Evolutionary conservation across 805 yeast genomes (phyloP), one percentile per base, ranked within the genome.

Genomic region (Kuraishia floccosa): DNA sequence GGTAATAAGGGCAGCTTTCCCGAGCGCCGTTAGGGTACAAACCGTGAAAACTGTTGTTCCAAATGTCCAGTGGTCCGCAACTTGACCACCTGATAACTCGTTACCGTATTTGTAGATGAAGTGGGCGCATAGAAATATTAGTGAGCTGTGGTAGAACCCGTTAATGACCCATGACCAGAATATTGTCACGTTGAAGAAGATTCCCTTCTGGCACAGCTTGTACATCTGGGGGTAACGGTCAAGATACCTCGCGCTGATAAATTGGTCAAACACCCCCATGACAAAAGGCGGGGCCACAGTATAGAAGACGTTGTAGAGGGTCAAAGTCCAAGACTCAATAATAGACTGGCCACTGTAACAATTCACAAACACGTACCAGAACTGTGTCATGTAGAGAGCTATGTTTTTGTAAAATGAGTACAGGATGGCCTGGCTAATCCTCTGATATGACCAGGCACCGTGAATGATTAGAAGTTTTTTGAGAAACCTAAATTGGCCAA

Each of bases 121-220:
- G 30, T 68, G 64, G 10, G 84, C 64, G 21, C 89, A 78, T 27
- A 86, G 59, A 50, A 76, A 93, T 14, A 86, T 77, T 15, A 91
- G 62, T 2, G 85, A 83, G 9, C 96, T 84, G 51, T 91, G 99
- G 55, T 73, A 91, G 49, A 91, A 89, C 0, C 98, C 99, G 53
- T 91, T 93, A 30, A 76, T 58, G 27, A 91, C 83, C 98, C 98
- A 91, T 13, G 94, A 83, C 97, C 97, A 89, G 53, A 91, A 91
- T 24, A 86, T 86, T 4, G 74, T 65, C 9, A 86, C 94, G 42
- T 89, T 89, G 60, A 91, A 84, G 47, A 91, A 91, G 34, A 71
- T 77, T 13, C 94, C 81, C 38, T 72, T 63, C 54, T 89, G 96
- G 5, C 99, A 98, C 26, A 91, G 60, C 47, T 78, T 81, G 56